These are phyloP conservation scores for Guadua angustifolia DNA, from an alignment of 176 grass and related monocot genomes.

Conservation along the genomic window DNA sequence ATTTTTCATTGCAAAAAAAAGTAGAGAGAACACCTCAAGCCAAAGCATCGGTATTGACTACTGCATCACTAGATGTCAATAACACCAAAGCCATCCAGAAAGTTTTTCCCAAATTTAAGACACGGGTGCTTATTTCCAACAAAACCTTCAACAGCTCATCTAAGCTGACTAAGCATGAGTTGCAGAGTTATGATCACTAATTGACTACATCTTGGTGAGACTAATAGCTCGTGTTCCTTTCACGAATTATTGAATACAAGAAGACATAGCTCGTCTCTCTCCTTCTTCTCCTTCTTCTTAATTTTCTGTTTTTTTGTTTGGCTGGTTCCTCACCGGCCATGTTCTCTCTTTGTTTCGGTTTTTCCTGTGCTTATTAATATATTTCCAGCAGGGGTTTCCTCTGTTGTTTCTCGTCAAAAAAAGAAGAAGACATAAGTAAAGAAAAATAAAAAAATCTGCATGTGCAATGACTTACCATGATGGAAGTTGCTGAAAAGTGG, in stretches of 20 bases:
- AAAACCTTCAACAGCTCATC: background rate
- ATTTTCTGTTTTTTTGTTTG: too few relatives aligned
- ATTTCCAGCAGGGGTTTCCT: too few relatives aligned
- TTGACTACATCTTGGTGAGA: background rate
- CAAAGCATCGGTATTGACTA: background rate
- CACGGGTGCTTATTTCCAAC: background rate
- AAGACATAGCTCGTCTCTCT: too few relatives aligned
- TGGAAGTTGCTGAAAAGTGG: background rate
- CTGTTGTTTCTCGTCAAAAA: too few relatives aligned
- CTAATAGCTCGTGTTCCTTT: background rate
- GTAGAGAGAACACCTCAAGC: background rate
- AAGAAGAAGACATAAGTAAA: background rate
- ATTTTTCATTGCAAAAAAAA: background rate
- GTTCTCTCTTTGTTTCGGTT: too few relatives aligned
- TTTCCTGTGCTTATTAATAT: too few relatives aligned
- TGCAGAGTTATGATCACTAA: background rate
- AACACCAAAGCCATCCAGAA: background rate
- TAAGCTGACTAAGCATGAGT: background rate
- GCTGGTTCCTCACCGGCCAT: too few relatives aligned
- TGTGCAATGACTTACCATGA: background rate
- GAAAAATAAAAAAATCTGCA: background rate
- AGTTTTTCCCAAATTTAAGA: slow-evolving; percentile 15
- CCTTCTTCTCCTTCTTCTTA: too few relatives aligned
- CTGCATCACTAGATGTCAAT: background rate
- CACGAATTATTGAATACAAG: background rate